Evolutionary conservation across 345 rosid species (phyloP).

Genomic region (Capsella bursapastoris): DNA sequence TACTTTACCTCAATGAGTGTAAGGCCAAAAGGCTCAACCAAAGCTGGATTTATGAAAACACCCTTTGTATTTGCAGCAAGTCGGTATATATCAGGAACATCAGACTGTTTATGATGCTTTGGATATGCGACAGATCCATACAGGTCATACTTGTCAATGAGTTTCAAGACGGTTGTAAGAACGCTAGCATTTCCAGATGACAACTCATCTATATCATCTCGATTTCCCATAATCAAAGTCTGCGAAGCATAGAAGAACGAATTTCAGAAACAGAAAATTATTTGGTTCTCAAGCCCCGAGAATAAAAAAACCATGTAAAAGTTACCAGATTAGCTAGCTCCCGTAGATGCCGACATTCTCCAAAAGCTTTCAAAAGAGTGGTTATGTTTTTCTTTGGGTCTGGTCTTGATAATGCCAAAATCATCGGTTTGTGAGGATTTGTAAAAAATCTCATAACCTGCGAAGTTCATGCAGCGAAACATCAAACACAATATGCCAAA

Average conservation of each 20-base stretch:
- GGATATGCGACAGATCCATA: constrained; percentile 95
- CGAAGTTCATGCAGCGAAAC: neutral
- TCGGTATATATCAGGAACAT: constrained; percentile 94
- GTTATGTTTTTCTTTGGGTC: constrained; percentile 97
- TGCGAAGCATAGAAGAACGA: constrained; percentile 37
- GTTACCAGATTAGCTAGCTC: constrained; percentile 97
- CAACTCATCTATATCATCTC: constrained; percentile 90
- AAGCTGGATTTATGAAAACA: constrained; percentile 95
- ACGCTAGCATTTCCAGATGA: constrained; percentile 79
- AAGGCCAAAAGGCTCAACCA: constrained; percentile 98
- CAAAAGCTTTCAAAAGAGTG: constrained; percentile 91
- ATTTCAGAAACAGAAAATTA: constrained; percentile 1
- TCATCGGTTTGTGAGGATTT: constrained; percentile 96
- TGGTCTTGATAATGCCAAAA: constrained; percentile 95
- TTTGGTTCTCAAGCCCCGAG: neutral
- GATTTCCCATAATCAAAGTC: constrained; percentile 94
- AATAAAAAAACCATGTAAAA: neutral
- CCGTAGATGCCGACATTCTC: constrained; percentile 85
- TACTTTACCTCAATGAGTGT: constrained; percentile 84
- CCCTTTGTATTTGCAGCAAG: constrained; percentile 96
- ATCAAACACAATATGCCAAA: constrained; percentile 16
- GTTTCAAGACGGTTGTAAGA: constrained; percentile 79
- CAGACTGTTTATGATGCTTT: constrained; percentile 94
- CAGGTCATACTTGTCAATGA: constrained; percentile 91
- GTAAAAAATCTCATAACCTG: constrained; percentile 93